Base-by-base conservation (phyloP, 805 yeast species). In the Ogataea glucozyma region DNA sequence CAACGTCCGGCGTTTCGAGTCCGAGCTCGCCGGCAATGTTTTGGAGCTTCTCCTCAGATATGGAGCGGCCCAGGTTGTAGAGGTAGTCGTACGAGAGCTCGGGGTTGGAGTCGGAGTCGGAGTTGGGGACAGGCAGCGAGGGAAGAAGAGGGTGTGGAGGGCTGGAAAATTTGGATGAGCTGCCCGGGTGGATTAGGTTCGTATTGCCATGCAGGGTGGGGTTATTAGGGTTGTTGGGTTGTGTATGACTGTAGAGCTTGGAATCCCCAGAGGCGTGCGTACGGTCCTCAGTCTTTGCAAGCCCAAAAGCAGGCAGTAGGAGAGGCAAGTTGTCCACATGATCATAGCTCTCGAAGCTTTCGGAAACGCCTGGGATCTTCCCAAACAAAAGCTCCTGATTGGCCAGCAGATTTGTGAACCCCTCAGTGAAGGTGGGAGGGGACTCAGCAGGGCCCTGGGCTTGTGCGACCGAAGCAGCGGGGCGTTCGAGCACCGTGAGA, bases 311-410 rank as follows among this genome's bases (percentile, higher is more conserved):
- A 9, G 53, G 52, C 4, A 48, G 37, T 18, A 45, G 24, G 1
- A 41, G 33, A 10, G 41, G 43, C n/a, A 41, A 37, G 21, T 41
- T 44, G n/a, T 38, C 41, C 6, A 19, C 24, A 12, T 17, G 18
- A 18, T 43, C 47, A 12, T 41, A 46, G 31, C 33, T 45, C 19
- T 47, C 38, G 34, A 48, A 46, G 34, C 40, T 32, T 14, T 47
- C 49, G 18, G 48, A 26, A 6, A 49, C 31, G 2, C 51, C 54
- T 1, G 52, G 47, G 20, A 54, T 43, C 14, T 47, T 57, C 10
- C 57, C 57, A 20, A 56, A 53, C 14, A 54, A 38, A 26, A 51
- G 32, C 30, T 56, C 61, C 44, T 56, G 61, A 34, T 56, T 51
- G 6, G 50, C 51, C 14, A 56, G 26, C 4, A 53, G 41, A 22